Evolutionary conservation across 805 yeast species (phyloP).

Genomic region (Sugiyamaella valdiviana): DNA sequence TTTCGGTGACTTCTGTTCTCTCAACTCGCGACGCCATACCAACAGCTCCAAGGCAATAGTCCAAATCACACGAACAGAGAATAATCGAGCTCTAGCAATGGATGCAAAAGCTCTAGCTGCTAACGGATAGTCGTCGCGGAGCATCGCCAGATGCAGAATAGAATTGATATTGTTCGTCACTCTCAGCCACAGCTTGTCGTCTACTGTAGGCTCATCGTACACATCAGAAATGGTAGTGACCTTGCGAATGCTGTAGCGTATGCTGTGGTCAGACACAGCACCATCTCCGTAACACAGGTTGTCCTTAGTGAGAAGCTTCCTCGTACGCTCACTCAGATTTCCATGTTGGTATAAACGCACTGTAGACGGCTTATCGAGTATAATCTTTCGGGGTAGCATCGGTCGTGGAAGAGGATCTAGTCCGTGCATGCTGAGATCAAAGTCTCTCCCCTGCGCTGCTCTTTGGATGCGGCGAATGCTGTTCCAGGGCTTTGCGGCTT

Average conservation of each 20-base stretch:
- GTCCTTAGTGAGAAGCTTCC: not conserved
- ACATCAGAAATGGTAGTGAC: not conserved
- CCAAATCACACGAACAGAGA: constrained; percentile 19
- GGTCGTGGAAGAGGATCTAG: constrained; percentile 18
- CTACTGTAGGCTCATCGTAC: not conserved
- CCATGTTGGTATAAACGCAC: not conserved
- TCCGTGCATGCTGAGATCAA: constrained; percentile 4
- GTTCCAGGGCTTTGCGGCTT: too few relatives aligned
- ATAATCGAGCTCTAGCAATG: constrained; percentile 13
- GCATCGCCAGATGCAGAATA: constrained; percentile 14
- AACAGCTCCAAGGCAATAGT: constrained; percentile 21
- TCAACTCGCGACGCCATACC: constrained; percentile 16
- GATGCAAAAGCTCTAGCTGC: constrained; percentile 19
- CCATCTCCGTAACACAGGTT: not conserved
- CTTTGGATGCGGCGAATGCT: not conserved
- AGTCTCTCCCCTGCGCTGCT: not conserved
- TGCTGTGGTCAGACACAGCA: not conserved
- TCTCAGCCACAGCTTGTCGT: not conserved
- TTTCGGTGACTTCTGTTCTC: constrained; percentile 1
- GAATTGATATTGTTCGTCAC: constrained; percentile 11
- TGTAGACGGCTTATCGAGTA: constrained; percentile 7
- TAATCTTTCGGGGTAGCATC: constrained; percentile 10
- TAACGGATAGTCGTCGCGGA: constrained; percentile 12
- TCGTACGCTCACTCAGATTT: not conserved
- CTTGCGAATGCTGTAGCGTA: not conserved